A percentile compares a stretch with the other conserved stretches of the same genome.
Evolutionary conservation across 306 rosid species (phyloP).

Genomic region (Dalbergia cochinchinensis): DNA sequence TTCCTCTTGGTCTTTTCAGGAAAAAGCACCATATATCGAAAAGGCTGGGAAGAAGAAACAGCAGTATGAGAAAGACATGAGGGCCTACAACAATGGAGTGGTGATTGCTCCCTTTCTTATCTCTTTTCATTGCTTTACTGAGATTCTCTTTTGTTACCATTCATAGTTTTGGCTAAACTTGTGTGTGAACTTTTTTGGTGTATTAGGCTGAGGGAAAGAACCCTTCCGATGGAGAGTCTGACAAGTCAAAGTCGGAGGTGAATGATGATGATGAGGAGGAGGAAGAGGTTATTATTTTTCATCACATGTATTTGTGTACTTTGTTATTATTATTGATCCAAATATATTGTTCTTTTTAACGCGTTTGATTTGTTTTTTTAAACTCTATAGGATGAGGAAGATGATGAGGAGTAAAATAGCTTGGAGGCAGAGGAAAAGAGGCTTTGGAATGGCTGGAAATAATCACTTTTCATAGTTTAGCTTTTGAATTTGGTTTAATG

Average conservation of each 20-base stretch:
- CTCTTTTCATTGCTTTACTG: no score
- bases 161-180: neutral
- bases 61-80: conserved; percentile 62
- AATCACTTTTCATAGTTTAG: conserved; percentile 33
- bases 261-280: conserved; percentile 72
- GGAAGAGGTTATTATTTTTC: conserved; percentile 14
- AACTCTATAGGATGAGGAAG: conserved; percentile 54
- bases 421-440: neutral
- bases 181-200: neutral
- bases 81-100: conserved; percentile 65
- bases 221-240: conserved; percentile 77
- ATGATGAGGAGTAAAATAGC: conserved; percentile 56
- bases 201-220: conserved; percentile 64
- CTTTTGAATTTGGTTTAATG: conserved; percentile 6
- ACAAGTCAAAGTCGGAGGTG: conserved; percentile 84
- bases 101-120: conserved; percentile 29
- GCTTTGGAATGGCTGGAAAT: conserved; percentile 40
- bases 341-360: neutral
- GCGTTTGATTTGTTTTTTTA: neutral
- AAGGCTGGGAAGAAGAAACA: conserved; percentile 75
- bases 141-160: neutral
- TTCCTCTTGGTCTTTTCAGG: conserved; percentile 46
- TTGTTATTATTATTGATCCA: neutral
- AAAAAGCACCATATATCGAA: conserved; percentile 69
- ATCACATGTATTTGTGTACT: neutral